Evolutionary conservation across 2,329 filamentous ascomycete genomes (phyloP).

Genomic region (Ceratocystis huliohia): DNA sequence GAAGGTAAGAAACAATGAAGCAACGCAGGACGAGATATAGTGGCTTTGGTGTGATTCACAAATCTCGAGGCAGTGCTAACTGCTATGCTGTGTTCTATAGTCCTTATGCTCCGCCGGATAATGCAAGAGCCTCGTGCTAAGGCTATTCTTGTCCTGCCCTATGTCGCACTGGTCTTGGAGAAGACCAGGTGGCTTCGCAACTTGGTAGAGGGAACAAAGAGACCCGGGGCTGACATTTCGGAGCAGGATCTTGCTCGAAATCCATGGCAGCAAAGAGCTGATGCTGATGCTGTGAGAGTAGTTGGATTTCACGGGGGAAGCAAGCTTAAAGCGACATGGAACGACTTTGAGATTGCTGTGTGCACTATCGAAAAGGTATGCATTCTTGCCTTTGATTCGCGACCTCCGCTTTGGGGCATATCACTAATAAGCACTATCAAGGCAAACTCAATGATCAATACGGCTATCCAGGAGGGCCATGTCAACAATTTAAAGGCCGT

Average conservation of each 20-base stretch:
- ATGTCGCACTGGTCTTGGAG: slow-evolving; percentile 68
- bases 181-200: slow-evolving; percentile 62
- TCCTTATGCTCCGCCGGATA: slow-evolving; percentile 60
- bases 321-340: slow-evolving; percentile 53
- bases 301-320: slow-evolving; percentile 65
- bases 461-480: slow-evolving; percentile 57
- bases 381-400: not conserved
- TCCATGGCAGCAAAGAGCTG: slow-evolving; percentile 42
- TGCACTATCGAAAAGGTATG: slow-evolving; percentile 63
- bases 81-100: slow-evolving; percentile 25
- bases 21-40: not conserved
- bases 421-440: slow-evolving; percentile 26
- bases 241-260: slow-evolving; percentile 29
- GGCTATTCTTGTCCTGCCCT: slow-evolving; percentile 60
- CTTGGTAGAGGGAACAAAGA: slow-evolving; percentile 47
- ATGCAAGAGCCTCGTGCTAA: slow-evolving; percentile 52
- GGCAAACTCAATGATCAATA: slow-evolving; percentile 63
- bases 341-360: slow-evolving; percentile 63
- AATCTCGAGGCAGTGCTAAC: slow-evolving; percentile 12
- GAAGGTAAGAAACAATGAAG: slow-evolving; percentile 32
- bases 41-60: not conserved
- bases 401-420: not conserved
- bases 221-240: slow-evolving; percentile 28
- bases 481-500: slow-evolving; percentile 52
- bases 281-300: slow-evolving; percentile 49